Base-by-base conservation (phyloP, 106 monocot genomes). In the Dioscorea dumetorum region DNA sequence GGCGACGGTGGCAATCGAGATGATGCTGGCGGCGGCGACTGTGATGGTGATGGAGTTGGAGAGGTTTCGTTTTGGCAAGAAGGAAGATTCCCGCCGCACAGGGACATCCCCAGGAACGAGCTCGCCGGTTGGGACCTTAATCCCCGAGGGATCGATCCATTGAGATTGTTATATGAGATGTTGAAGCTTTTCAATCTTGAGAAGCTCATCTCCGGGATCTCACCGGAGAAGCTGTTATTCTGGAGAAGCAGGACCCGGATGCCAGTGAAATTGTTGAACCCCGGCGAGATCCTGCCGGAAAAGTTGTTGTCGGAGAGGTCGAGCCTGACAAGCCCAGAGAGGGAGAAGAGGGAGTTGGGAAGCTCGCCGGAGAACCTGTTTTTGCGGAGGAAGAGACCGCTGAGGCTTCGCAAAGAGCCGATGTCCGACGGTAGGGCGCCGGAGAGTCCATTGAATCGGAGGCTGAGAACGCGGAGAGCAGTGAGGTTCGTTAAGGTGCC, bases 161-260 rank as follows among this genome's bases (percentile, higher is more conserved):
- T 92, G 61, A 99, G 73, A 49, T 78, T 58, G 67, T 92, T 99
- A 73, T 33, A 90, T 2, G 97, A 99, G 22, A 92, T 89, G 62
- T 99, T 90, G 75, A 99, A 90, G 65, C 77, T 74, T 3, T 12
- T 62, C 12, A 95, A 72, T 12, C 67, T 72, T 8, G 66, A n/a
- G 20, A 23, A 28, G 22, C 22, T 61, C n/a, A 28, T 13, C 22
- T 28, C 24, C 6, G 60, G 60, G 1, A 61, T 61, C 60, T 19
- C n/a, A 28, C 60, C 60, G 60, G 60, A 34, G 24, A 95, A 59
- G 16, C 50, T 15, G 62, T 95, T 95, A n/a, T 19, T 57, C 22
- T 94, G 80, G 17, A 94, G 70, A 60, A 73, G 76, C 22, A 94
- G 75, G 15, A 78, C 83, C 8, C 64, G 64, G 22, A 94, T 62